These are phyloP conservation scores for Plasmopara viticola DNA, from an alignment of 352 stramenopile species.

Conservation along the genomic window DNA sequence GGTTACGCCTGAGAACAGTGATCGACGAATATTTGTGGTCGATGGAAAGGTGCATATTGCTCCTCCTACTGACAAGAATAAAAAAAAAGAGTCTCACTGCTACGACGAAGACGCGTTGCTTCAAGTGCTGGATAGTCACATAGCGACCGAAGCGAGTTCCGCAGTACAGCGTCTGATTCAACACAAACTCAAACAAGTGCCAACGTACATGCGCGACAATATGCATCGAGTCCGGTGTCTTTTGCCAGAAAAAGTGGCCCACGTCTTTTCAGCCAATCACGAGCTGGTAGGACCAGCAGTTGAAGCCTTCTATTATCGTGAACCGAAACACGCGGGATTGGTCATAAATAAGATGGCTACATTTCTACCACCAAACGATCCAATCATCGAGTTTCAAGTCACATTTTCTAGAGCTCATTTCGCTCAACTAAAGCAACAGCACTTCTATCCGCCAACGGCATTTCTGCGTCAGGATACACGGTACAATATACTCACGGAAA, in stretches of 20 bases:
- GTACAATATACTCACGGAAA: constrained; percentile 15
- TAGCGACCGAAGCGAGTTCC: constrained; percentile 24
- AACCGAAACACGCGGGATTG: constrained; percentile 37
- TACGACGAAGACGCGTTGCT: constrained; percentile 31
- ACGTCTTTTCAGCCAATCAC: constrained; percentile 23
- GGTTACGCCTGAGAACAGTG: constrained; percentile 52
- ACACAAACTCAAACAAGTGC: constrained; percentile 35
- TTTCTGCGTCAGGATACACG: constrained; percentile 31
- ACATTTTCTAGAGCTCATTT: constrained; percentile 80
- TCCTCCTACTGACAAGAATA: constrained; percentile 6
- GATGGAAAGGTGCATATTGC: constrained; percentile 42
- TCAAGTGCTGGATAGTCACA: constrained; percentile 18
- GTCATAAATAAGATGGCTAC: constrained; percentile 51
- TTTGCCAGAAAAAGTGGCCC: constrained; percentile 29
- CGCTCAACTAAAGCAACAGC: constrained; percentile 74
- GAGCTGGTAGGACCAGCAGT: constrained; percentile 40
- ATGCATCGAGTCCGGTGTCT: constrained; percentile 43
- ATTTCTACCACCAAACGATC: constrained; percentile 28
- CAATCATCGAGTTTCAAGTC: constrained; percentile 29
- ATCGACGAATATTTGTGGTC: constrained; percentile 40
- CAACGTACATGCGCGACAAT: constrained; percentile 40
- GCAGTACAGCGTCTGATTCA: constrained; percentile 38
- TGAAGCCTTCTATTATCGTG: constrained; percentile 74
- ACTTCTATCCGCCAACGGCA: constrained; percentile 55
- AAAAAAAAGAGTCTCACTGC: constrained; percentile 8